These are phyloP conservation scores for Suillus subluteus DNA, from an alignment of 768 basidiomycete species.

Conservation along the genomic window DNA sequence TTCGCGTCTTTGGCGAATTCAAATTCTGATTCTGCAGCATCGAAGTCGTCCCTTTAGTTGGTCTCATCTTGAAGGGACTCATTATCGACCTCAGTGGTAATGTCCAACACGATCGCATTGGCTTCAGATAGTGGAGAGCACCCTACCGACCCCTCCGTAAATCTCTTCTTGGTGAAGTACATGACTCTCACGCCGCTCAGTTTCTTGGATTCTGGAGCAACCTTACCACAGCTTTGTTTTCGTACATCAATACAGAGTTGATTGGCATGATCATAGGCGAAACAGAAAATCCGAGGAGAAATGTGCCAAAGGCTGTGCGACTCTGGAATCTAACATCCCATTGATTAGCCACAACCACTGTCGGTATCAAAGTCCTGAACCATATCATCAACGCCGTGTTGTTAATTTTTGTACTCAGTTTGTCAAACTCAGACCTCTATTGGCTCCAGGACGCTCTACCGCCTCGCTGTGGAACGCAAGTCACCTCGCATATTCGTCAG, in stretches of 20 bases:
- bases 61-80: constrained; percentile 48
- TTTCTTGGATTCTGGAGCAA: constrained; percentile 38
- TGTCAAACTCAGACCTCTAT: constrained; percentile 65
- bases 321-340: constrained; percentile 40
- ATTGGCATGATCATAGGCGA: constrained; percentile 36
- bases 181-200: constrained; percentile 39
- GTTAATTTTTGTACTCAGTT: constrained; percentile 48
- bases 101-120: constrained; percentile 45
- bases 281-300: constrained; percentile 12
- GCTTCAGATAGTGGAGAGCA: constrained; percentile 50
- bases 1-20: constrained; percentile 60
- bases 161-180: constrained; percentile 32
- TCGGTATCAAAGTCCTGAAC: constrained; percentile 51
- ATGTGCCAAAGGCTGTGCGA: constrained; percentile 20
- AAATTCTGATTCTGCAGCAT: constrained; percentile 58
- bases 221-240: constrained; percentile 29
- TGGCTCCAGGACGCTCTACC: constrained; percentile 50
- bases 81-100: constrained; percentile 57
- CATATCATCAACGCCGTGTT: constrained; percentile 43
- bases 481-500: constrained; percentile 45
- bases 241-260: constrained; percentile 49
- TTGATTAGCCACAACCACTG: constrained; percentile 38
- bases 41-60: constrained; percentile 48
- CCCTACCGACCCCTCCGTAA: constrained; percentile 25
- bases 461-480: constrained; percentile 50